Conservation (phyloP, 129 eudicot species). For the Tagetes patula region DNA sequence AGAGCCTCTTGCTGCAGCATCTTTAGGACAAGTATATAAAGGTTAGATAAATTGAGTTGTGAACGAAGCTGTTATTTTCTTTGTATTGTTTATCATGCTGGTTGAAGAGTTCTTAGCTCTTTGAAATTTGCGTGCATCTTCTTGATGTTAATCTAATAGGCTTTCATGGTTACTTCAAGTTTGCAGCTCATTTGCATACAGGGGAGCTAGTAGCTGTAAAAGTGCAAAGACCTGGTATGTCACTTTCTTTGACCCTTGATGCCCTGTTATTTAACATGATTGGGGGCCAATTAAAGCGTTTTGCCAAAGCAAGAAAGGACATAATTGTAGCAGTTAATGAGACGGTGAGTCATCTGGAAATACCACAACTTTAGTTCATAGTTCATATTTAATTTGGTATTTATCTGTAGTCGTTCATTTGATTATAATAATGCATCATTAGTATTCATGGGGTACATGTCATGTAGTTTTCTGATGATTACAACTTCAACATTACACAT, state of each 20-base stretch:
- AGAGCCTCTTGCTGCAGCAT: constrained; percentile 95
- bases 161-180: constrained; percentile 47
- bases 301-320: constrained; percentile 97
- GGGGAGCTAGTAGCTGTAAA: constrained; percentile 99
- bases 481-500: background rate
- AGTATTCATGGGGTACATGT: background rate
- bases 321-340: constrained; percentile 93
- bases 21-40: constrained; percentile 96
- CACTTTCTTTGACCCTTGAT: constrained; percentile 80
- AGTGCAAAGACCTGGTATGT: constrained; percentile 98
- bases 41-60: constrained; percentile 44
- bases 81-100: background rate
- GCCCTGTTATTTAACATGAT: constrained; percentile 91
- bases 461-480: constrained; percentile 11
- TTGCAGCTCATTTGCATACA: constrained; percentile 98
- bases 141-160: constrained; percentile 25
- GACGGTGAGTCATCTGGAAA: constrained; percentile 57
- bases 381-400: background rate
- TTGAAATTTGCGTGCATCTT: background rate
- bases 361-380: constrained; percentile 15
- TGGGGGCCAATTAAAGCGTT: constrained; percentile 93
- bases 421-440: background rate
- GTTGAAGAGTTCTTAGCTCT: background rate
- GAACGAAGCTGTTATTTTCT: background rate
- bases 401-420: background rate